These are phyloP conservation scores for Hemerocallis citrina DNA, from an alignment of 106 monocot species.

Conservation along the genomic window DNA sequence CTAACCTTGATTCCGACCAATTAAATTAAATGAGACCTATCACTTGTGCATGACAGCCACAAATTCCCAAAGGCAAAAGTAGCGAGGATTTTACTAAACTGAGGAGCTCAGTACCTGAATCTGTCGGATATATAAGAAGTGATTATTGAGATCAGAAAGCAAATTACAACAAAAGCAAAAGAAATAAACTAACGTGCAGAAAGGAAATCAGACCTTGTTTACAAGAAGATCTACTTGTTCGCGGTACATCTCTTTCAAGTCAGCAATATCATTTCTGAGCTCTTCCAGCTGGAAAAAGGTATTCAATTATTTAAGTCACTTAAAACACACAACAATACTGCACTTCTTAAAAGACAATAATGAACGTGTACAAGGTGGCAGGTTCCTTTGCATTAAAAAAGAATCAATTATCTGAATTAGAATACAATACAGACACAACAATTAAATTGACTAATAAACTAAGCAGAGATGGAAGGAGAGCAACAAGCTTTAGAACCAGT, in stretches of 20 bases:
- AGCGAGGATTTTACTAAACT: neutral
- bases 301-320: neutral
- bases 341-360: too few relatives aligned
- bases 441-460: too few relatives aligned
- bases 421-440: too few relatives aligned
- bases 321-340: too few relatives aligned
- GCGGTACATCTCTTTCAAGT: slow-evolving; percentile 97
- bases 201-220: slow-evolving; percentile 54
- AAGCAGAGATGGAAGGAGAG: too few relatives aligned
- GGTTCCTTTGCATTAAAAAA: too few relatives aligned
- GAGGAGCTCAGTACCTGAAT: slow-evolving; percentile 11
- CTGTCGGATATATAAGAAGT: neutral
- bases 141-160: neutral
- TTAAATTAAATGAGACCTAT: neutral
- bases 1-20: neutral
- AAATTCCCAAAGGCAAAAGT: too few relatives aligned
- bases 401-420: too few relatives aligned
- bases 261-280: slow-evolving; percentile 85
- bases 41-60: too few relatives aligned
- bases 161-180: neutral
- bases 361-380: too few relatives aligned
- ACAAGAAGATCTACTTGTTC: slow-evolving; percentile 98
- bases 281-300: slow-evolving; percentile 73
- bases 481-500: too few relatives aligned
- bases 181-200: neutral